A percentile compares a stretch with the other conserved stretches of the same genome.
Conservation (phyloP, 116 monocot genomes). For the Trichopus zeylanicus region DNA sequence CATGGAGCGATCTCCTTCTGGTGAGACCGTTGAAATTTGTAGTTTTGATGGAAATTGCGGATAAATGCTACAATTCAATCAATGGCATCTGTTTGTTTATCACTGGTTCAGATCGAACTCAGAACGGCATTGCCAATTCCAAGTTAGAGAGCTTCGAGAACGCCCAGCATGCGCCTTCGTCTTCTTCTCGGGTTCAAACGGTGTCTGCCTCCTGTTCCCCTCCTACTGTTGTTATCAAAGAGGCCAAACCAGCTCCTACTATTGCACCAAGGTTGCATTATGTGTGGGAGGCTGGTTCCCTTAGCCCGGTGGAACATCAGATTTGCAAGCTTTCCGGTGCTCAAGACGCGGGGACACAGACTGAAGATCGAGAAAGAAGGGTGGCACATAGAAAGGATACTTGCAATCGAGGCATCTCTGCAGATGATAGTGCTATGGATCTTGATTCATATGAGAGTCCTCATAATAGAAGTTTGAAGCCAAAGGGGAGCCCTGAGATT, state of each 20-base stretch:
- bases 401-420: slow-evolving; percentile 25
- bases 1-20: slow-evolving; percentile 31
- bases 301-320: slow-evolving; percentile 18
- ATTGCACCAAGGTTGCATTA: slow-evolving; percentile 15
- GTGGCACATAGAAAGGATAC: slow-evolving; percentile 4
- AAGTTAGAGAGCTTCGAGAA: slow-evolving; percentile 19
- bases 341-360: slow-evolving; percentile 78
- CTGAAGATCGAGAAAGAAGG: slow-evolving; percentile 31
- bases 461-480: neutral
- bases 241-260: slow-evolving; percentile 15
- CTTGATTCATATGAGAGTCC: slow-evolving; percentile 6
- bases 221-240: slow-evolving; percentile 28
- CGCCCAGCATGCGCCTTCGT: slow-evolving; percentile 15
- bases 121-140: slow-evolving; percentile 6
- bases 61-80: too few relatives aligned
- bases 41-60: neutral
- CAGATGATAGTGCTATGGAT: slow-evolving; percentile 26
- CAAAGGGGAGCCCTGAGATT: slow-evolving; percentile 16
- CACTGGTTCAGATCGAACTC: slow-evolving; percentile 15
- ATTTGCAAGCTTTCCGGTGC: slow-evolving; percentile 28
- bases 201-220: slow-evolving; percentile 52
- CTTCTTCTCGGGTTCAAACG: slow-evolving; percentile 26
- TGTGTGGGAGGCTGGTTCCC: slow-evolving; percentile 15
- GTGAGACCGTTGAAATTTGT: slow-evolving; percentile 5
- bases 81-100: neutral